Base-by-base conservation (phyloP, 257 asterid species). In the Primulina eburnea region DNA sequence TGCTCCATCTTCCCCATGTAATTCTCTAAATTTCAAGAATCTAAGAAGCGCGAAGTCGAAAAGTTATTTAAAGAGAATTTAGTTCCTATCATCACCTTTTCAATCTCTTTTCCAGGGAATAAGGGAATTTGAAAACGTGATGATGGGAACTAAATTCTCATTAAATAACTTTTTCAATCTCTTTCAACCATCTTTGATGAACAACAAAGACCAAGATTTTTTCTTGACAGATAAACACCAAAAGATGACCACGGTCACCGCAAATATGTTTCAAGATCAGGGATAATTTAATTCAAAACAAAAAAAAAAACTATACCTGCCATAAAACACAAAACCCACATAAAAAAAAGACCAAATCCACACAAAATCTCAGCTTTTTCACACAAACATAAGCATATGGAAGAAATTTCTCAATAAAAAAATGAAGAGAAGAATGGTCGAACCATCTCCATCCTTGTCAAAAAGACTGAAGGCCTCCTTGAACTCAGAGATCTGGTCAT, bases 361-460 rank as follows among this genome's bases (percentile, higher is more conserved):
- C 58, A 69, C 38, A 59, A 20, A 60, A 12, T 28, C 21, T 8
- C 40, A 50, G 16, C 7, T 50, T 50, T 43, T 2, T 64, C 7
- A 24, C 57, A 29, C 34, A 56, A 1, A 73, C 17, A 28, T 9
- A 12, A 43, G 53, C 2, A 28, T 21, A 63, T 12, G 37, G 18
- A 18, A 20, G 58, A 75, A 12, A 33, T 33, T 35, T 29, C 65
- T 43, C 16, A 30, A 77, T 20, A 32, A 7, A 38, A 57, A 61
- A 12, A n/a, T 7, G 56, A 47, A 37, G 30, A 65, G 64, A 12
- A 65, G 68, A 72, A 17, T 7, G 74, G 75, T 74, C 73, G 53
- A 62, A 84, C 88, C 88, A 72, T 84, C 88, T 72, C 88, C 84
- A 66, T 84, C 86, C 84, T 84, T 84, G 11, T 84, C 88, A 37